Conservation (phyloP, 2,329 filamentous ascomycete genomes). For the Oidium heveae region DNA sequence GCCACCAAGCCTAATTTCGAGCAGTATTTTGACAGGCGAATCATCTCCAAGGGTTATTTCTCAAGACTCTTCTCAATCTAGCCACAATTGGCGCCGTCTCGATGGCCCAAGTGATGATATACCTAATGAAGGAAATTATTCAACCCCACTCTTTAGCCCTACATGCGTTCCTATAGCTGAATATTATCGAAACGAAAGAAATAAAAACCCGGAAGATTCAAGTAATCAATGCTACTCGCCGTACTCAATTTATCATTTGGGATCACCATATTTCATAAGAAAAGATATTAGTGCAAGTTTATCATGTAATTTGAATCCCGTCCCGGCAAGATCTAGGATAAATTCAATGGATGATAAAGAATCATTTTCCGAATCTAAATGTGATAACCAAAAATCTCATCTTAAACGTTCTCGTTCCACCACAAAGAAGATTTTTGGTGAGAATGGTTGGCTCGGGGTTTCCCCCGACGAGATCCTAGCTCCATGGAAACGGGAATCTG, state of each 20-base stretch:
- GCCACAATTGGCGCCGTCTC: slow-evolving; percentile 1
- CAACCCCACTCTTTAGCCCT: slow-evolving; percentile 2
- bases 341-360: slow-evolving; percentile 4
- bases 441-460: slow-evolving; percentile 12
- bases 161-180: neutral
- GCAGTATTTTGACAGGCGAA: slow-evolving; percentile 6
- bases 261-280: neutral
- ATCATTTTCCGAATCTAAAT: slow-evolving; percentile 6
- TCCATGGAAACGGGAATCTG: neutral
- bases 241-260: slow-evolving; percentile 3
- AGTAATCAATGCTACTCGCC: too few relatives aligned
- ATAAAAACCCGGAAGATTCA: neutral
- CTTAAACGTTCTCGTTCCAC: slow-evolving; percentile 12
- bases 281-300: neutral
- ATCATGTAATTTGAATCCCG: neutral
- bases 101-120: slow-evolving; percentile 1
- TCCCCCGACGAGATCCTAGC: slow-evolving; percentile 6
- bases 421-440: slow-evolving; percentile 15
- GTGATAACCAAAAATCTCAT: neutral
- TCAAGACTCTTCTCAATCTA: neutral
- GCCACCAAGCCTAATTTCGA: slow-evolving; percentile 1
- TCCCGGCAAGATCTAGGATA: neutral
- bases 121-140: slow-evolving; percentile 1
- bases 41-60: slow-evolving; percentile 7
- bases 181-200: neutral